Conservation (phyloP, 2,329 filamentous ascomycete species). For the Tolypocladium capitatum region DNA sequence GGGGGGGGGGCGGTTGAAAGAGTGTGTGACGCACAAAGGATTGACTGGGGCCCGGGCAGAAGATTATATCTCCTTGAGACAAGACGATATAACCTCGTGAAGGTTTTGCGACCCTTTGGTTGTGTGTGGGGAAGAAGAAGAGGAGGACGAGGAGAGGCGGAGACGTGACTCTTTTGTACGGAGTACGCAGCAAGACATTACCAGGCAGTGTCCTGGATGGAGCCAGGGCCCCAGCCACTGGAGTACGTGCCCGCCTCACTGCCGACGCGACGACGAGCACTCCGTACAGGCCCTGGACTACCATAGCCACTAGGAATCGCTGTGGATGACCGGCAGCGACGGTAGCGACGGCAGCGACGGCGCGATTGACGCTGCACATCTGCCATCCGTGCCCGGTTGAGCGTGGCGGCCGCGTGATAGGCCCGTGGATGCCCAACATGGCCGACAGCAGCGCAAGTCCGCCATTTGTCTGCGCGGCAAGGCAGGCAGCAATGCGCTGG, state of each 20-base stretch:
- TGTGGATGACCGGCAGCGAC: background rate
- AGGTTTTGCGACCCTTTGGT: constrained; percentile 46
- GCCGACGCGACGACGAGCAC: background rate
- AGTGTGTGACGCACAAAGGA: constrained; percentile 25
- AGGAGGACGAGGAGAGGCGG: constrained; percentile 2
- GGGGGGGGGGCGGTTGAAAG: constrained; percentile 13
- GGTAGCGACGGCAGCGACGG: background rate
- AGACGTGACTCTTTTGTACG: constrained; percentile 3
- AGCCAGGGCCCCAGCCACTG: constrained; percentile 4
- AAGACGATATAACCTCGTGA: constrained; percentile 36
- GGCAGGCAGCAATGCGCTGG: background rate
- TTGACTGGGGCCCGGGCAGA: constrained; percentile 43
- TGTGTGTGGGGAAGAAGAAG: constrained; percentile 31
- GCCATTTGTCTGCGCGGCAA: background rate
- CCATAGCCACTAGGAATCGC: background rate
- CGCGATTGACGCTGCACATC: background rate
- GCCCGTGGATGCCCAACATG: background rate
- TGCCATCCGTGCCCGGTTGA: background rate
- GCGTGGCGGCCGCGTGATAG: background rate
- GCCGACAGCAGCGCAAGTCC: background rate
- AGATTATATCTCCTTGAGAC: constrained; percentile 28
- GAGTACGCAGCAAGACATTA: background rate
- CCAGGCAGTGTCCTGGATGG: background rate
- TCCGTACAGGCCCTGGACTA: background rate
- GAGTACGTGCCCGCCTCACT: constrained; percentile 3